Evolutionary conservation across 169 alveolate species (phyloP).

Genomic region (Plasmodium cynomolgi): DNA sequence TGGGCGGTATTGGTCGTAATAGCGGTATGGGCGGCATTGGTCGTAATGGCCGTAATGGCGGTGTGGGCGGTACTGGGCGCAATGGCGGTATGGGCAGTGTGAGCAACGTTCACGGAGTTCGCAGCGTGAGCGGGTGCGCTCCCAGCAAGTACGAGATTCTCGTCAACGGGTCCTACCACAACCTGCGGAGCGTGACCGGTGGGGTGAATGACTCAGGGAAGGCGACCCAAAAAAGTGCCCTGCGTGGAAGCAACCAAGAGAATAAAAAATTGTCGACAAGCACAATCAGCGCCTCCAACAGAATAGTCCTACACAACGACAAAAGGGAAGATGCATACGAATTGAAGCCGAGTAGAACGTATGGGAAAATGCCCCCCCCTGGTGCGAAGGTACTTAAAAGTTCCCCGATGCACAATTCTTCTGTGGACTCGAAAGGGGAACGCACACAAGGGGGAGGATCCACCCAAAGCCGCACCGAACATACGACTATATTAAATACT

Average conservation of each 20-base stretch:
- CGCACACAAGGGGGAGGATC: neutral
- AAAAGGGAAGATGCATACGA: slow-evolving; percentile 63
- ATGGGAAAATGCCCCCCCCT: neutral
- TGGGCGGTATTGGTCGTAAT: no score
- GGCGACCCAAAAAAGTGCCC: neutral
- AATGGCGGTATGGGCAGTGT: neutral
- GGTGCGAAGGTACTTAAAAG: slow-evolving; percentile 3
- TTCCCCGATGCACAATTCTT: neutral
- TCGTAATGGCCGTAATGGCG: no score
- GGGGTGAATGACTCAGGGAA: neutral
- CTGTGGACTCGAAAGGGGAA: slow-evolving; percentile 1
- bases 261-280: neutral
- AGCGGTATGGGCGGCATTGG: neutral
- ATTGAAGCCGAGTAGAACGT: neutral
- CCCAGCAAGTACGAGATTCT: slow-evolving; percentile 5
- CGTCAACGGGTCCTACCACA: slow-evolving; percentile 25
- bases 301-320: slow-evolving; percentile 6
- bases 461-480: neutral
- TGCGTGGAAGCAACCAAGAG: neutral
- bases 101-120: neutral
- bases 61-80: neutral
- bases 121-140: neutral
- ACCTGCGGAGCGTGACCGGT: neutral
- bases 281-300: neutral
- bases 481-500: neutral